phyloP scores from a whole-genome alignment of 257 asterid genomes.

The Ehretia macrophylla region DNA sequence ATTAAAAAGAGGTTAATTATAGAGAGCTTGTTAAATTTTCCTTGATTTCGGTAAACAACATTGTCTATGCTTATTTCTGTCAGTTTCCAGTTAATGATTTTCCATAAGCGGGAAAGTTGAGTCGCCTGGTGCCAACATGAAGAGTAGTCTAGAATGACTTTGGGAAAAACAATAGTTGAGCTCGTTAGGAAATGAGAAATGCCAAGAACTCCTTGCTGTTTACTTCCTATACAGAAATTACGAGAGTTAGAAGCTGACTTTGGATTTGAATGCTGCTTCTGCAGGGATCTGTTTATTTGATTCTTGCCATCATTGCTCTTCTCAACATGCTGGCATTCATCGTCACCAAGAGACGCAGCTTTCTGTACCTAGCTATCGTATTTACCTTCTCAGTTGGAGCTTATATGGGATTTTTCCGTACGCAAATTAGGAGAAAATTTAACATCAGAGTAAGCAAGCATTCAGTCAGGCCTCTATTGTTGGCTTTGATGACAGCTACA shows the following conservation, averaged over 20 bases:
- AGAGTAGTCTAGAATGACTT: too few species aligned
- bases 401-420: conserved; percentile 72
- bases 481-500: background rate
- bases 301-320: conserved; percentile 45
- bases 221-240: background rate
- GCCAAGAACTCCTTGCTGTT: background rate
- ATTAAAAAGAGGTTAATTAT: too few species aligned
- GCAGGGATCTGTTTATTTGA: conserved; percentile 66
- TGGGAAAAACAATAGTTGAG: too few species aligned
- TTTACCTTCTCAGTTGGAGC: conserved; percentile 43
- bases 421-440: conserved; percentile 72
- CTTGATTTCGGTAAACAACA: too few species aligned
- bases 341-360: conserved; percentile 48
- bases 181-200: background rate
- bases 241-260: background rate
- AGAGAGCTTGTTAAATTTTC: too few species aligned
- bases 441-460: conserved; percentile 58
- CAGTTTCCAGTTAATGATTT: too few species aligned
- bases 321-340: conserved; percentile 50
- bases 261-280: conserved; percentile 13
- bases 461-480: too few species aligned
- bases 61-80: too few species aligned
- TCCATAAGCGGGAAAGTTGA: too few species aligned
- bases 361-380: conserved; percentile 57
- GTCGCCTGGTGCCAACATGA: too few species aligned